Conservation (phyloP, 495 filamentous ascomycete genomes). For the Talaromyces wortmannii region DNA sequence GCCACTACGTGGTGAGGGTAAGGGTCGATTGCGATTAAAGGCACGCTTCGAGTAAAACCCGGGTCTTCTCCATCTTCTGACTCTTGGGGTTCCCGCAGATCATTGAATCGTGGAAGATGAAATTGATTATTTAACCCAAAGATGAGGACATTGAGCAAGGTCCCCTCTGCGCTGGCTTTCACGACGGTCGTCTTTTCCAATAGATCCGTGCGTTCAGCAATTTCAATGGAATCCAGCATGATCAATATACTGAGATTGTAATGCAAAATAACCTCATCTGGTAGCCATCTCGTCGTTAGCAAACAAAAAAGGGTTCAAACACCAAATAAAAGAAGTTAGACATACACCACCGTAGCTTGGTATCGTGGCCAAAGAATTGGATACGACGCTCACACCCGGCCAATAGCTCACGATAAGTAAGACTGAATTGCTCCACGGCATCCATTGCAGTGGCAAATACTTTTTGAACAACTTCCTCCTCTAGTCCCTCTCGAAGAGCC, state of each 20-base stretch:
- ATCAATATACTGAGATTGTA: conserved; percentile 12
- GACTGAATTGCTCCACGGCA: conserved; percentile 8
- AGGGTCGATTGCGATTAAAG: conserved; percentile 11
- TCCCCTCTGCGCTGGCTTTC: conserved; percentile 10
- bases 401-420: conserved; percentile 10
- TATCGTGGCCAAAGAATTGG: conserved; percentile 11
- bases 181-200: conserved; percentile 9
- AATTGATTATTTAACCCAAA: conserved; percentile 14
- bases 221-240: conserved; percentile 10
- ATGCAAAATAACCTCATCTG: conserved; percentile 12
- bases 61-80: neutral
- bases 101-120: conserved; percentile 1
- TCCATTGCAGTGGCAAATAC: conserved; percentile 9
- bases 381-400: conserved; percentile 10
- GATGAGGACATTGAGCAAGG: conserved; percentile 10
- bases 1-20: conserved; percentile 14
- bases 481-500: conserved; percentile 11
- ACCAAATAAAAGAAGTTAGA: neutral
- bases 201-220: conserved; percentile 9
- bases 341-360: conserved; percentile 15
- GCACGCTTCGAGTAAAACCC: neutral
- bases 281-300: neutral
- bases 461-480: conserved; percentile 10
- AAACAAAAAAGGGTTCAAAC: neutral
- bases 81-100: neutral